Conservation (phyloP, 345 rosid genomes). For the Salix udensis region DNA sequence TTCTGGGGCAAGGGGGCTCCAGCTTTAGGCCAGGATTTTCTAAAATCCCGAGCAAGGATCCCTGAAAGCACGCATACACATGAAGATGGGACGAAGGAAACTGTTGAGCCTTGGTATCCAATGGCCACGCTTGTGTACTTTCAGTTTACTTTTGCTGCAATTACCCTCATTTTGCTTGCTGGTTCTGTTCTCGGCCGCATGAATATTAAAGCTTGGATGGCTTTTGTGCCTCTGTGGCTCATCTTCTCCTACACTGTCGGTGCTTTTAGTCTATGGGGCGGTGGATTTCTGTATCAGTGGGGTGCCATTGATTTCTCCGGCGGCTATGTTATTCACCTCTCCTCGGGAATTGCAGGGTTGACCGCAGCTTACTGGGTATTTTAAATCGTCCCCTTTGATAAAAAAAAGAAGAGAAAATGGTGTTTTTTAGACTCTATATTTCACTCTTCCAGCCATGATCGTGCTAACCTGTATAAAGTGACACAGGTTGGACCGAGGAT, state of each 20-base stretch:
- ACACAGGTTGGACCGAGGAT: conserved; percentile 82
- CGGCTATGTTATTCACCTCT: conserved; percentile 30
- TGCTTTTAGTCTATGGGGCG: conserved; percentile 32
- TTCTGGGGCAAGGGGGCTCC: conserved; percentile 27
- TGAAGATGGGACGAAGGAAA: neutral
- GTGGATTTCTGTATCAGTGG: conserved; percentile 28
- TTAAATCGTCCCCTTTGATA: neutral
- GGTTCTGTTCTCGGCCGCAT: conserved; percentile 29
- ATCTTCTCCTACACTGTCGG: conserved; percentile 31
- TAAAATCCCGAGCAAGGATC: conserved; percentile 8
- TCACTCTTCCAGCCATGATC: neutral
- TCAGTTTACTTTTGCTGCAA: conserved; percentile 31
- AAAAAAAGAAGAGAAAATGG: no score
- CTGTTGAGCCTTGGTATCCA: conserved; percentile 8
- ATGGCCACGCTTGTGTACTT: conserved; percentile 26
- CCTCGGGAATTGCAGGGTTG: conserved; percentile 28
- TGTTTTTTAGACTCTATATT: neutral
- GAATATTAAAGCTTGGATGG: conserved; percentile 31
- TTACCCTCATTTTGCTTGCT: conserved; percentile 25
- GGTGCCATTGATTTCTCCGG: conserved; percentile 27
- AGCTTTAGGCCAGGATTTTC: conserved; percentile 23
- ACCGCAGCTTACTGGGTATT: conserved; percentile 29
- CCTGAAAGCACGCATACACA: conserved; percentile 11
- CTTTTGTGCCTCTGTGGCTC: conserved; percentile 31
- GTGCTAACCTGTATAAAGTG: neutral